These are phyloP conservation scores for Fusarium sp. DNA, from an alignment of 2,329 filamentous ascomycete species.

Conservation along the genomic window DNA sequence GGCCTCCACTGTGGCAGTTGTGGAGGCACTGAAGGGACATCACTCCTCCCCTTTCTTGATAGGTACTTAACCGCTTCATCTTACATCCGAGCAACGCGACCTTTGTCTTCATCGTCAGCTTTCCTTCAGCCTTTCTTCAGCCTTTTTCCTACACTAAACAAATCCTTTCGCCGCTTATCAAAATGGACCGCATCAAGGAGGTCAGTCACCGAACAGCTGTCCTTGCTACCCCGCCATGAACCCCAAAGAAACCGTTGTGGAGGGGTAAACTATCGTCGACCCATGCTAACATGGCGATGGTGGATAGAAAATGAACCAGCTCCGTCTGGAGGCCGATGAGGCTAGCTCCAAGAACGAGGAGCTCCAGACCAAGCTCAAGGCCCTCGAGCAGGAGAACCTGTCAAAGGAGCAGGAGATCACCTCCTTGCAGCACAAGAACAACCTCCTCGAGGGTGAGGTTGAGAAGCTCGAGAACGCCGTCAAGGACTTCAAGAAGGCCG, in stretches of 20 bases:
- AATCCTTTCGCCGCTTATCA: conserved; percentile 46
- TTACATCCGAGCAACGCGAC: conserved; percentile 52
- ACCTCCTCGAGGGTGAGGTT: conserved; percentile 87
- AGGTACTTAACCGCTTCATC: conserved; percentile 51
- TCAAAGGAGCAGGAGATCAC: conserved; percentile 98
- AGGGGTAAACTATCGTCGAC: conserved; percentile 48
- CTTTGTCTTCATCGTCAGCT: conserved; percentile 49
- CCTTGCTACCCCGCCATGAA: conserved; percentile 51
- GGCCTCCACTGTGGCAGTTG: conserved; percentile 48
- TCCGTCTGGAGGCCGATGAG: conserved; percentile 94
- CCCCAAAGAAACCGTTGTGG: conserved; percentile 47
- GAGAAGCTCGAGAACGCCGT: conserved; percentile 90
- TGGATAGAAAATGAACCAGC: conserved; percentile 88
- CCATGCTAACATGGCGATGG: conserved; percentile 46
- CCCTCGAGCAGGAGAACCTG: conserved; percentile 92
- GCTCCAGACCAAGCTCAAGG: conserved; percentile 87
- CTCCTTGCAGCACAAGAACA: conserved; percentile 95
- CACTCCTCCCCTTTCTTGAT: conserved; percentile 55
- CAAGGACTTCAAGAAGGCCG: conserved; percentile 88
- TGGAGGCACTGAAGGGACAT: conserved; percentile 58
- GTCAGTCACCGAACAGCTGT: conserved; percentile 65
- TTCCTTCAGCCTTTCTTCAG: conserved; percentile 27
- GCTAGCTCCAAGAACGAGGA: conserved; percentile 86
- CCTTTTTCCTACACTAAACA: conserved; percentile 17
- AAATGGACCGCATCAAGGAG: conserved; percentile 92